Evolutionary conservation across 441 rosid species (phyloP), one percentile per base, ranked within the genome.

Genomic region (Erodium texanum): DNA sequence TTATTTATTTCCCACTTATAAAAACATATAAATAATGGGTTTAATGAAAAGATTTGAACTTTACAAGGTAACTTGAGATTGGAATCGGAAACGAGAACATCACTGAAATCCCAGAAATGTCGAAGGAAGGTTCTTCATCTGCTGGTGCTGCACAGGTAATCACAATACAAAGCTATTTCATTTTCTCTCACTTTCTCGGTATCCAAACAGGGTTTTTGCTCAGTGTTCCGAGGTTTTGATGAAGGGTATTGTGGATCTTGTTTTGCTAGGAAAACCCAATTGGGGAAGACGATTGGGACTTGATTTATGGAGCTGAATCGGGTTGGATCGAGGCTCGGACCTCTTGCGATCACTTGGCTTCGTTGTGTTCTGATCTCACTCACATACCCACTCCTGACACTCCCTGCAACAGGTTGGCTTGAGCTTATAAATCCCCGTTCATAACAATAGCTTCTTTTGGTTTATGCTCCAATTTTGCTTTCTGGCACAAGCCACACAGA

Each of bases 251-350:
- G 62, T 58, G 62, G 27, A 58, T 58, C 14, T 19, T 9, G 62
- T 20, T 58, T 22, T 27, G 9, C 19, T 52, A 82, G 89, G 83
- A 73, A 50, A 62, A 29, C 41, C 48, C 59, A 50, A 11, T 74
- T 27, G 83, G 62, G 65, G 61, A 79, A 52, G 93, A 70, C 2
- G 82, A 77, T 23, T 76, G 65, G 10, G 87, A 83, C 38, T 66
- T 78, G 70, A 66, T 80, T 11, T 68, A 69, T 72, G 95, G 95
- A 63, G 84, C 88, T 15, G 95, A 78, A 56, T 85, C 97, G 27
- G 98, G 97, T 67, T 93, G 96, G 96, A 93, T 93, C 0, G 98
- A 90, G 74, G 90, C 98, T 11, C 83, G 85, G 52, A 85, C 89
- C 38, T 77, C 81, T 19, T 93, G 96, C 70, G 88, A 84, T 72